These are phyloP conservation scores for Cadophora sp. DNA, from an alignment of 2,329 filamentous ascomycete genomes.

Conservation along the genomic window DNA sequence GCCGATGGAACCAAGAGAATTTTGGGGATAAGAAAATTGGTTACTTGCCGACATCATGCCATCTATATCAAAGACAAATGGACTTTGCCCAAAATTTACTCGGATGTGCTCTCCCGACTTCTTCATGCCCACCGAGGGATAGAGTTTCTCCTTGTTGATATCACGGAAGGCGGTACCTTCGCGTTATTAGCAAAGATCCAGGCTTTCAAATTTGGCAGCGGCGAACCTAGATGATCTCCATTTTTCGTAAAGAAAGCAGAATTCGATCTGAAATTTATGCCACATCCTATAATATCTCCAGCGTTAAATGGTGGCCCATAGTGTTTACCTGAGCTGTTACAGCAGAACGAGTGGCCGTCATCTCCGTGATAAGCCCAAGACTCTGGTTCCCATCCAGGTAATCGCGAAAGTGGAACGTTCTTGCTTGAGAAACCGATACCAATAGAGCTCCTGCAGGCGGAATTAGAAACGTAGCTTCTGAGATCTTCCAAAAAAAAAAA, in stretches of 20 bases:
- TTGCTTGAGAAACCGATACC: constrained; percentile 67
- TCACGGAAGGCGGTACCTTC: constrained; percentile 75
- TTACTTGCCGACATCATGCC: constrained; percentile 75
- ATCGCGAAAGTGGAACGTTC: constrained; percentile 58
- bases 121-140: constrained; percentile 70
- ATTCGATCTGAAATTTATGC: constrained; percentile 68
- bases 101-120: constrained; percentile 66
- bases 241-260: constrained; percentile 75
- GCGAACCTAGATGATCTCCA: constrained; percentile 60
- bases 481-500: background rate
- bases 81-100: constrained; percentile 73
- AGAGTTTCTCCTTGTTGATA: constrained; percentile 65
- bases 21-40: constrained; percentile 26
- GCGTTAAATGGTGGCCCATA: constrained; percentile 63
- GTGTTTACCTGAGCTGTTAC: constrained; percentile 60
- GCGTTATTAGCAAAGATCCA: constrained; percentile 1
- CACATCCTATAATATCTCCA: constrained; percentile 68
- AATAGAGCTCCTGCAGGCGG: constrained; percentile 58
- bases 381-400: constrained; percentile 71
- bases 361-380: constrained; percentile 75
- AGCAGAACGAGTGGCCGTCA: constrained; percentile 67
- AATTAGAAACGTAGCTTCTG: constrained; percentile 27
- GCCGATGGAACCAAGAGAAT: background rate
- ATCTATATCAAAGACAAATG: constrained; percentile 93
- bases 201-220: constrained; percentile 21